Conservation (phyloP, 768 basidiomycete genomes). For the Naematelia aurantialba region DNA sequence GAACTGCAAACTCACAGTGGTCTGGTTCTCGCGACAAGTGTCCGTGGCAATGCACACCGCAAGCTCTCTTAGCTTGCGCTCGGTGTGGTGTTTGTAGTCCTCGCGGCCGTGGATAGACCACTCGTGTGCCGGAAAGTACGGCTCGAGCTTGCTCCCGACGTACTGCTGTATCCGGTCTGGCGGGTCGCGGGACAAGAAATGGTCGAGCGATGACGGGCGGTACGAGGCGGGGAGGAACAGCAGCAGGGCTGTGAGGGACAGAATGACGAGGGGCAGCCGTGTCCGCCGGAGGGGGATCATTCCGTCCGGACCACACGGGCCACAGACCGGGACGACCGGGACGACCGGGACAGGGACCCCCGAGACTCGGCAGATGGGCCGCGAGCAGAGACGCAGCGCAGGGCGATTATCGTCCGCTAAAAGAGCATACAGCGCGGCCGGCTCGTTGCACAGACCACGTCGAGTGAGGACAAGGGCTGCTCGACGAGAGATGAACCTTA, state of each 20-base stretch:
- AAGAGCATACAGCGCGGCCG: no score
- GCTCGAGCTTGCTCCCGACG: not conserved
- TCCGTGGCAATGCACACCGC: constrained; percentile 17
- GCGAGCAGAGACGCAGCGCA: no score
- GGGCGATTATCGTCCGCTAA: no score
- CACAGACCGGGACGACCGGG: no score
- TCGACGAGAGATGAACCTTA: no score
- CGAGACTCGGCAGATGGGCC: no score
- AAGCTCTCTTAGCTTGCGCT: constrained; percentile 14
- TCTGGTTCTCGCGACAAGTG: constrained; percentile 18
- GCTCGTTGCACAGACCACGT: no score
- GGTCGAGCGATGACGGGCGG: not conserved
- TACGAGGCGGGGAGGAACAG: not conserved
- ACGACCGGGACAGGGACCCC: no score
- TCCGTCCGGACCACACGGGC: no score
- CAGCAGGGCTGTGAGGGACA: not conserved
- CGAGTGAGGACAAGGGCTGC: no score
- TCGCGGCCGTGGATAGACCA: constrained; percentile 13
- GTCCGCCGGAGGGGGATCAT: not conserved
- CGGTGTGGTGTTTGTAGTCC: constrained; percentile 15
- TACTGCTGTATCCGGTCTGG: not conserved
- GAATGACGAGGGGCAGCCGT: not conserved
- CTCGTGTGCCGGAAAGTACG: constrained; percentile 8
- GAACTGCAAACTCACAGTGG: constrained; percentile 19
- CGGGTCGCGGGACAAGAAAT: not conserved